These are phyloP conservation scores for Bondarzewia mesenterica DNA, from an alignment of 1,284 basidiomycete species.

Conservation along the genomic window DNA sequence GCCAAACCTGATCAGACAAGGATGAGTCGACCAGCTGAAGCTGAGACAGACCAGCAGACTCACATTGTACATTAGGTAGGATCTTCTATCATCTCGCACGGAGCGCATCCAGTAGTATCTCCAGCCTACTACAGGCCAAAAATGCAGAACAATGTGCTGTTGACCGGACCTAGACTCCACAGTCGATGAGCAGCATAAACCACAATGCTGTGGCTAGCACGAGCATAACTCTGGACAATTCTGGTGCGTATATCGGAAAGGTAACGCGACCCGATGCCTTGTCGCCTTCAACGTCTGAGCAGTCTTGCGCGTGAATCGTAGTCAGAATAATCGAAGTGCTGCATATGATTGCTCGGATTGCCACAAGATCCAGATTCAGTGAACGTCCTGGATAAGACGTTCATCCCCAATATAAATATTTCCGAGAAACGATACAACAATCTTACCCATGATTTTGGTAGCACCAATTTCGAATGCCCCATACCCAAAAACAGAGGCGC, in stretches of 20 bases:
- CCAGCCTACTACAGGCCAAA: not conserved
- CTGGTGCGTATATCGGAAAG: constrained; percentile 28
- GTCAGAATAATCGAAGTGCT: constrained; percentile 25
- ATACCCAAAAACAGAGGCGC: constrained; percentile 29
- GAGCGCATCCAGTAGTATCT: not conserved
- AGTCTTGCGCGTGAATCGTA: constrained; percentile 35
- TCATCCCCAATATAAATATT: not conserved
- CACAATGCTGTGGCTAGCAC: constrained; percentile 8
- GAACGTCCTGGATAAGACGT: constrained; percentile 3
- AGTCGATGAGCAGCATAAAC: constrained; percentile 4
- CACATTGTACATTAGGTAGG: not conserved
- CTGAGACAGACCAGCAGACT: not conserved
- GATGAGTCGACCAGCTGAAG: not conserved
- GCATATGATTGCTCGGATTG: constrained; percentile 16
- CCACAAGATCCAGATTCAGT: constrained; percentile 12
- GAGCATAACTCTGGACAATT: constrained; percentile 9
- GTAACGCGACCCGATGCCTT: constrained; percentile 27
- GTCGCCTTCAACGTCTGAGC: constrained; percentile 33
- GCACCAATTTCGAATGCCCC: constrained; percentile 30
- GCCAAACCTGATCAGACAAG: not conserved
- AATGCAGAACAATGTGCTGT: not conserved
- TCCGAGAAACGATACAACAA: constrained; percentile 2
- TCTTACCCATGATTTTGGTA: constrained; percentile 28
- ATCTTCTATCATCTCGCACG: not conserved
- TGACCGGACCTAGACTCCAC: not conserved